Conservation (phyloP, 352 stramenopile species). For the Phytophthora ramorum region DNA sequence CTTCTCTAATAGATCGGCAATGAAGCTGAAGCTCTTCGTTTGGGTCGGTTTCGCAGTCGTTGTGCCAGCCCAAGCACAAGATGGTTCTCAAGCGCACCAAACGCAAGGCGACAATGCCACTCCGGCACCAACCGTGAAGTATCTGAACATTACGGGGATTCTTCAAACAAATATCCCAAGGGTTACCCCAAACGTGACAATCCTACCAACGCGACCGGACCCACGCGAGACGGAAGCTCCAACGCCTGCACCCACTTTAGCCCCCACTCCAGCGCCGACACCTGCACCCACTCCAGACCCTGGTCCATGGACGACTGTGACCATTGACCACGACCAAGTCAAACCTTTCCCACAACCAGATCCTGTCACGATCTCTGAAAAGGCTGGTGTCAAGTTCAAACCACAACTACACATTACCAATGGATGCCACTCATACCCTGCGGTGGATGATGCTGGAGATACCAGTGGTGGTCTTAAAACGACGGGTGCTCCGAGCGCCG, state of each 20-base stretch:
- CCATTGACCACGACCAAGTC: too few species aligned
- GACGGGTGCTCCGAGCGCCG: conserved; percentile 7
- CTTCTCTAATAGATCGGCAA: neutral
- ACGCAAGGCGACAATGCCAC: neutral
- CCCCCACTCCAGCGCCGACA: too few species aligned
- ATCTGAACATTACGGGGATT: conserved; percentile 1
- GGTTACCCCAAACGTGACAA: neutral
- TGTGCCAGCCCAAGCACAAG: neutral
- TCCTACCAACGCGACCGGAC: neutral
- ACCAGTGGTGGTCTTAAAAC: conserved; percentile 17
- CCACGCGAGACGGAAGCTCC: conserved; percentile 12
- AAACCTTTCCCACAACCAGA: too few species aligned
- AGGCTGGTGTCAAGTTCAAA: too few species aligned
- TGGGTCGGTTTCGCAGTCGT: neutral
- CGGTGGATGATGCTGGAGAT: conserved; percentile 15
- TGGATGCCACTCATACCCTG: conserved; percentile 27
- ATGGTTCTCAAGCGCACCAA: neutral
- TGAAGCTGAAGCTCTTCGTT: neutral
- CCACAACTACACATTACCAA: conserved; percentile 23
- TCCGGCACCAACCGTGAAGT: neutral
- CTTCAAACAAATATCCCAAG: neutral
- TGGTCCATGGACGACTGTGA: too few species aligned
- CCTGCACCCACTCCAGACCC: too few species aligned
- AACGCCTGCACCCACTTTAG: too few species aligned
- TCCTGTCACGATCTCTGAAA: too few species aligned